These are phyloP conservation scores for Penicillium glabrum DNA, from an alignment of 2,329 filamentous ascomycete species.

Conservation along the genomic window DNA sequence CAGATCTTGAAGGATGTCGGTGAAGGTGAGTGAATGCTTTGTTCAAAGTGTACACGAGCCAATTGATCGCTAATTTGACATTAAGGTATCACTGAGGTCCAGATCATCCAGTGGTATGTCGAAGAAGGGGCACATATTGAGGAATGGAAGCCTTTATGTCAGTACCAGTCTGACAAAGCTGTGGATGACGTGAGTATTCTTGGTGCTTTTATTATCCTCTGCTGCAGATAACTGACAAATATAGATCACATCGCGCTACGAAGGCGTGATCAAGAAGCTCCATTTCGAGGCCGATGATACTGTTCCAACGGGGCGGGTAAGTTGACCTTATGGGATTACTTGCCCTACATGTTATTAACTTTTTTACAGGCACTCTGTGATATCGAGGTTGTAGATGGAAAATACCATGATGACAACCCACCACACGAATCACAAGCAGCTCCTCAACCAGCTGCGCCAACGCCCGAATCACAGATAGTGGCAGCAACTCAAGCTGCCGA, in stretches of 20 bases:
- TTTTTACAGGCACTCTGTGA: constrained; percentile 73
- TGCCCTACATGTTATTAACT: constrained; percentile 9
- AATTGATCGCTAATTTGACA: constrained; percentile 18
- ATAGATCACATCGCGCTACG: constrained; percentile 93
- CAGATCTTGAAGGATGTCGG: constrained; percentile 46
- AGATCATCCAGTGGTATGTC: constrained; percentile 99
- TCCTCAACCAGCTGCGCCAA: constrained; percentile 26
- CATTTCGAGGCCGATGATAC: constrained; percentile 96
- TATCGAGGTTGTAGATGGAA: constrained; percentile 84
- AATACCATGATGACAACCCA: constrained; percentile 59
- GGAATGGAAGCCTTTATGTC: constrained; percentile 96
- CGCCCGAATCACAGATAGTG: constrained; percentile 10
- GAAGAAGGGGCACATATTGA: constrained; percentile 92
- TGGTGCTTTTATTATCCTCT: not conserved
- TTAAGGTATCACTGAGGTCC: constrained; percentile 91
- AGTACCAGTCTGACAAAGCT: constrained; percentile 98
- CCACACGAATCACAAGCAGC: constrained; percentile 28
- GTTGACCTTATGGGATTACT: not conserved
- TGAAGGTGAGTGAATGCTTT: constrained; percentile 32
- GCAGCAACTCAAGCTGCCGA: constrained; percentile 17
- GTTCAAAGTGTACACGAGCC: not conserved
- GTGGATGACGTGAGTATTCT: constrained; percentile 54
- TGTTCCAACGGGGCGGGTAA: constrained; percentile 79
- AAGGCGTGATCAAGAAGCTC: constrained; percentile 92
- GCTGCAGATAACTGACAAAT: constrained; percentile 38